Evolutionary conservation across 169 alveolate genomes (phyloP).

Genomic region (Ichthyophthirius multifiliis): DNA sequence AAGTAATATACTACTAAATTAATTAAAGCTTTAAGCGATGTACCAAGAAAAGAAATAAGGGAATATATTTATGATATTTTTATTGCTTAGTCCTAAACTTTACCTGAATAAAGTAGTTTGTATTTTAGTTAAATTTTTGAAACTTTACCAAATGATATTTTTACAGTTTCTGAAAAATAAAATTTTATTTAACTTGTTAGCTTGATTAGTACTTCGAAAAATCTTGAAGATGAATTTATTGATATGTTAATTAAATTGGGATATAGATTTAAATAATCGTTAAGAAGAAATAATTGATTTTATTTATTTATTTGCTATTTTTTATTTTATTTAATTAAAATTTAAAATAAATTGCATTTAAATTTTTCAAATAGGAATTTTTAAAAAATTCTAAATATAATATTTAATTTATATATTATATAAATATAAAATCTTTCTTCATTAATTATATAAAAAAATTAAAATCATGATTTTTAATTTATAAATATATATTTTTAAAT

Average conservation of each 20-base stretch:
- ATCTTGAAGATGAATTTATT: not conserved
- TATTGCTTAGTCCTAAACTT: constrained; percentile 5
- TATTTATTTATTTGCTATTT: too few relatives aligned
- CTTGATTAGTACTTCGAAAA: not conserved
- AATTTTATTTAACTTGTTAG: not conserved
- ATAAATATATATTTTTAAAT: too few relatives aligned
- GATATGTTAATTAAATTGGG: not conserved
- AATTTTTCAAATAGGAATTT: too few relatives aligned
- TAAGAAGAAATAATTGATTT: not conserved
- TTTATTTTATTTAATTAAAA: too few relatives aligned
- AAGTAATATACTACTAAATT: not conserved
- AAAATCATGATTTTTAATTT: too few relatives aligned
- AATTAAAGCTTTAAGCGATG: not conserved
- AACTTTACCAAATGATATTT: not conserved
- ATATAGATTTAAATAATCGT: not conserved
- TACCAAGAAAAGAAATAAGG: not conserved
- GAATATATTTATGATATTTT: not conserved
- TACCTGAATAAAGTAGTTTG: not conserved
- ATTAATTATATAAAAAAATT: too few relatives aligned
- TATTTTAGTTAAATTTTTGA: not conserved
- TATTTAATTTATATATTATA: too few relatives aligned
- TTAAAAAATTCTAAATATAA: too few relatives aligned
- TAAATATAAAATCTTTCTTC: too few relatives aligned
- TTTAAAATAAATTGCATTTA: too few relatives aligned
- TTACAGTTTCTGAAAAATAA: not conserved